phyloP scores from a whole-genome alignment of 495 filamentous ascomycete species.

The Tuber magnatum region DNA sequence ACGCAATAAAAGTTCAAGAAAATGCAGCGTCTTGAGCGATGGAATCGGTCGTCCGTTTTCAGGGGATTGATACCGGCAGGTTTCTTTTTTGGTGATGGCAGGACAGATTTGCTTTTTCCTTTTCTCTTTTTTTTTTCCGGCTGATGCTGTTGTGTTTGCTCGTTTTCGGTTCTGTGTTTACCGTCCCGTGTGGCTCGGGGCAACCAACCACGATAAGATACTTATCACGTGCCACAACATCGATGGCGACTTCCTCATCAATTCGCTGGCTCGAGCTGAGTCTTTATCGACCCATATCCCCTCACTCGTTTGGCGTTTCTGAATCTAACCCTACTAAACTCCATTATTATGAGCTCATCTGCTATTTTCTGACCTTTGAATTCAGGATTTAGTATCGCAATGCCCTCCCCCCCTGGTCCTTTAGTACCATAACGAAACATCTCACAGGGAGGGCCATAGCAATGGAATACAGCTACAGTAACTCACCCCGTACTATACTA shows the following conservation, averaged over 20 bases:
- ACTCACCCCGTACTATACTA: neutral
- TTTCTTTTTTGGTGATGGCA: neutral
- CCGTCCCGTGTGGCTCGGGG: neutral
- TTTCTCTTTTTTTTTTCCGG: conserved; percentile 7
- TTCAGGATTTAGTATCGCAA: neutral
- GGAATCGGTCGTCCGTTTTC: neutral
- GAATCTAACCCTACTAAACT: neutral
- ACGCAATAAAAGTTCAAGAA: neutral
- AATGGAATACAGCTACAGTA: neutral
- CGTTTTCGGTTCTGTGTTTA: neutral
- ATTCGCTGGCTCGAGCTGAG: too few species aligned
- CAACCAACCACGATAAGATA: too few species aligned
- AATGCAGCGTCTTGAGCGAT: neutral
- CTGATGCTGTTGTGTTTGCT: neutral
- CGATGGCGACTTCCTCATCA: too few species aligned
- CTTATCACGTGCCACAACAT: too few species aligned
- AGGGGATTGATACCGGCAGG: neutral
- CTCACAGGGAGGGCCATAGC: neutral
- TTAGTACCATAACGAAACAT: neutral
- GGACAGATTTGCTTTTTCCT: too few species aligned
- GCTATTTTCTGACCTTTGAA: neutral
- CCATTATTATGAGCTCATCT: neutral
- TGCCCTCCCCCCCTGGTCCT: neutral
- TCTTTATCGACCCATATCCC: neutral
- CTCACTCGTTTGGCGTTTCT: neutral